phyloP scores from a whole-genome alignment of 106 monocot species.

The Posidonia australis region DNA sequence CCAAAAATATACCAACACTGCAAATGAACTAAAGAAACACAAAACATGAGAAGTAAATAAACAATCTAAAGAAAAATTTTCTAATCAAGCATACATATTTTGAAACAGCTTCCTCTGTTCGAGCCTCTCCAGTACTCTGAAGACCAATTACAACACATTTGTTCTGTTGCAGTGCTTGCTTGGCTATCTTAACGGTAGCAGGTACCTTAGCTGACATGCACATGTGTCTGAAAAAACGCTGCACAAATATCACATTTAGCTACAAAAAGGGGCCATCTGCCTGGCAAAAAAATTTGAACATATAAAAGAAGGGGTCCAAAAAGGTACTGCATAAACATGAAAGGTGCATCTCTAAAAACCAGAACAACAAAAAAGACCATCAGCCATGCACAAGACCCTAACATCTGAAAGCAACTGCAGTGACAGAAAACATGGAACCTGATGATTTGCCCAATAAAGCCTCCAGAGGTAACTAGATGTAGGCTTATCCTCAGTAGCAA shows the following conservation, averaged over 20 bases:
- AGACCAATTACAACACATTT: slow-evolving; percentile 98
- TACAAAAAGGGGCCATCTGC: too few species aligned
- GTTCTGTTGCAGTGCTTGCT: slow-evolving; percentile 65
- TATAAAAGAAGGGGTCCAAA: too few species aligned
- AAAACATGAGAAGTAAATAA: not conserved
- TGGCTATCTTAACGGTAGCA: slow-evolving; percentile 58
- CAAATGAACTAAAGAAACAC: not conserved
- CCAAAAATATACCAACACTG: not conserved
- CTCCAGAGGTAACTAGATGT: slow-evolving; percentile 81
- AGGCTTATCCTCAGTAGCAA: slow-evolving; percentile 62
- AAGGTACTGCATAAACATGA: too few species aligned
- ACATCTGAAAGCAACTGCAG: not conserved
- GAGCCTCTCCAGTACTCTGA: slow-evolving; percentile 98
- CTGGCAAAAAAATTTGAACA: too few species aligned
- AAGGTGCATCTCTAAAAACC: not conserved
- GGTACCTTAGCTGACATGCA: slow-evolving; percentile 99
- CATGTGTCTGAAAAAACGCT: slow-evolving; percentile 95
- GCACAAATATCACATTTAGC: slow-evolving; percentile 13
- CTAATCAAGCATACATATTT: slow-evolving; percentile 59
- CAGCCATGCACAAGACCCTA: not conserved
- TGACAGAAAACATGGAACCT: slow-evolving; percentile 28
- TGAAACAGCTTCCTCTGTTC: slow-evolving; percentile 92
- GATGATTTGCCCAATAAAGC: slow-evolving; percentile 94
- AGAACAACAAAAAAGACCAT: not conserved
- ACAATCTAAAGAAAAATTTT: not conserved